phyloP scores from a whole-genome alignment of 2,329 filamentous ascomycete genomes.

The Colletotrichum sojae region DNA sequence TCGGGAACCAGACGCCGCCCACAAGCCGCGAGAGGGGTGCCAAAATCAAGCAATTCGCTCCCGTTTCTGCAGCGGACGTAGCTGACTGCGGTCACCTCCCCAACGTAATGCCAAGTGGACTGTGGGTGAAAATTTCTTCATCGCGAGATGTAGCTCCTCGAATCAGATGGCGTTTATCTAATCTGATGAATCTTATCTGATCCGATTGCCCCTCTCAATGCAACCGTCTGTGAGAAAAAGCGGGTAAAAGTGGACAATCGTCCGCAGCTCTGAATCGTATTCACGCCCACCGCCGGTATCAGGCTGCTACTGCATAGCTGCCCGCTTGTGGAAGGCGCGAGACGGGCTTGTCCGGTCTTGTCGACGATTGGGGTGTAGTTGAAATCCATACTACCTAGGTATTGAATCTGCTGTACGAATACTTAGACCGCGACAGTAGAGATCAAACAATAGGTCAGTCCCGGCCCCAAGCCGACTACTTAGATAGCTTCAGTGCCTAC shows the following conservation, averaged over 20 bases:
- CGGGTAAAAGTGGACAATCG: neutral
- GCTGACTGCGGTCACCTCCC: neutral
- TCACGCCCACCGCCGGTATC: too few species aligned
- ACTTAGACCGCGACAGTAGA: too few species aligned
- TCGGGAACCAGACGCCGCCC: conserved; percentile 2
- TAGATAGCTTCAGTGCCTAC: too few species aligned
- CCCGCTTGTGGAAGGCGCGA: too few species aligned
- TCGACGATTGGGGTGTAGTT: too few species aligned
- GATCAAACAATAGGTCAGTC: too few species aligned
- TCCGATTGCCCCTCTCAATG: conserved; percentile 11
- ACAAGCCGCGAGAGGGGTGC: neutral
- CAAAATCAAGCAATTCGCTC: conserved; percentile 1
- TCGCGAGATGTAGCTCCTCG: conserved; percentile 12
- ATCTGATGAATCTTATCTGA: conserved; percentile 39
- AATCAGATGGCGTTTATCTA: conserved; percentile 30
- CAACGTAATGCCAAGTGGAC: conserved; percentile 24
- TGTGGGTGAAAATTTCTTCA: conserved; percentile 24
- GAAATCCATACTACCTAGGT: too few species aligned
- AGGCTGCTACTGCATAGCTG: too few species aligned
- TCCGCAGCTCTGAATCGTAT: neutral
- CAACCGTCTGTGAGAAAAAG: conserved; percentile 8
- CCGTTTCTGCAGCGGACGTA: conserved; percentile 6
- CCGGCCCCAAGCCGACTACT: too few species aligned
- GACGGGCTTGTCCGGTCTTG: too few species aligned
- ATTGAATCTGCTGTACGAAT: too few species aligned